phyloP scores from a whole-genome alignment of 2,329 filamentous ascomycete genomes.

The Pyrenophora teres region DNA sequence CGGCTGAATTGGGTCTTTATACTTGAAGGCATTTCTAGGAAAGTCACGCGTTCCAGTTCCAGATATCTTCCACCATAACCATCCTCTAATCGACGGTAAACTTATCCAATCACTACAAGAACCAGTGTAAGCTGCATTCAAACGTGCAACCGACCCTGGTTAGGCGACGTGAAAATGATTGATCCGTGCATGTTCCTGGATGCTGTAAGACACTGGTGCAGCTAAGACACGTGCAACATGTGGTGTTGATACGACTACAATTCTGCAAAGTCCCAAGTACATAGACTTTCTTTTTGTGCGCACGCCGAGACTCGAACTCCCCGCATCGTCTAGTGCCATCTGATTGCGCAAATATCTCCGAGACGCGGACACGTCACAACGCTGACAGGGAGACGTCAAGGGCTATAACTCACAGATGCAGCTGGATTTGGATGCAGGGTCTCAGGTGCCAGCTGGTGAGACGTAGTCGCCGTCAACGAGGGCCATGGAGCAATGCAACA shows the following conservation, averaged over 20 bases:
- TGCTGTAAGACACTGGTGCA: too few species aligned
- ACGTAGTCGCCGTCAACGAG: constrained; percentile 3
- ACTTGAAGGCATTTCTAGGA: background rate
- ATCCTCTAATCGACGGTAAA: background rate
- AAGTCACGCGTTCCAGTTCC: constrained; percentile 18
- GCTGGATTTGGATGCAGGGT: constrained; percentile 13
- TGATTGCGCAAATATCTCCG: constrained; percentile 5
- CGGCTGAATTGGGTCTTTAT: too few species aligned
- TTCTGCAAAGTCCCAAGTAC: background rate
- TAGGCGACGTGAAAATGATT: too few species aligned
- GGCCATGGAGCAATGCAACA: background rate
- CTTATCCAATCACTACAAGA: too few species aligned
- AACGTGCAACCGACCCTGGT: too few species aligned
- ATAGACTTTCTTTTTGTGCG: background rate
- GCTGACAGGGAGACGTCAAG: constrained; percentile 3
- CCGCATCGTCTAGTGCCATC: constrained; percentile 1
- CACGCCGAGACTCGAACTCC: background rate
- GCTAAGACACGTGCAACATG: too few species aligned
- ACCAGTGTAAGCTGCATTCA: too few species aligned
- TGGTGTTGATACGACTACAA: background rate
- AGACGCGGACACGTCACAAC: constrained; percentile 11
- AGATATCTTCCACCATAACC: background rate
- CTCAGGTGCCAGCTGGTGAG: constrained; percentile 8
- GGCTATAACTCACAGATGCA: background rate
- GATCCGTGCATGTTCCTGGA: too few species aligned